Evolutionary conservation across 2,329 filamentous ascomycete species (phyloP), one percentile per base, ranked within the genome.

Genomic region (Fusarium albidum): DNA sequence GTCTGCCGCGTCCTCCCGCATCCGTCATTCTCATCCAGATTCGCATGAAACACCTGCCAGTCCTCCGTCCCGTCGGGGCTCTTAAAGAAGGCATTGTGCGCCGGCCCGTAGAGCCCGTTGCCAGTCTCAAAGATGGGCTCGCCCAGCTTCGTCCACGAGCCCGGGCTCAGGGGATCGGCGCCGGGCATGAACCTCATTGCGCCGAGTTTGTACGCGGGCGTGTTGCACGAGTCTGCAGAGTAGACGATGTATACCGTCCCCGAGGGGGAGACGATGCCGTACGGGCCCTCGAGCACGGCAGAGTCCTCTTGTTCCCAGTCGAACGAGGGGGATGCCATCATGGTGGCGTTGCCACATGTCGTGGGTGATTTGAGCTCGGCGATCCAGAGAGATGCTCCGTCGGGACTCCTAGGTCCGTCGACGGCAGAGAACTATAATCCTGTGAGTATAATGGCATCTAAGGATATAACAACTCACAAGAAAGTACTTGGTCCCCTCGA

Each of bases 331-430:
- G 26, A 14, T 31, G 40, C 40, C 15, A 42, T 42, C 40, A 42
- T 32, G 5, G 40, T 42, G 4, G 40, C 40, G 21, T 42, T 42
- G 11, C 40, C 40, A 31, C 15, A 18, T 29, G 26, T 31, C 6
- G 40, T 42, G 12, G 40, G 27, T 3, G 40, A 42, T 29, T 29
- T n/a, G 13, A 42, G 40, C 14, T 29, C 15, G 12, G 40, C 40
- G 14, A 42, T 42, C 40, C 40, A 42, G 10, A 42, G 40, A 9
- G 40, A 42, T 42, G 40, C 40, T 32, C 40, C 40, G 15, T 42
- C 40, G 11, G 40, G 40, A 27, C 40, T 42, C 18, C 18, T 27
- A 13, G 40, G 40, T 5, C 40, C 40, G 21, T 42, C 13, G 18
- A 42, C 40, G 10, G 40, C 26, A 7, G 40, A 42, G 25, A 21